phyloP scores from a whole-genome alignment of 176 grass and related monocot species.

The Aechmea fasciata region DNA sequence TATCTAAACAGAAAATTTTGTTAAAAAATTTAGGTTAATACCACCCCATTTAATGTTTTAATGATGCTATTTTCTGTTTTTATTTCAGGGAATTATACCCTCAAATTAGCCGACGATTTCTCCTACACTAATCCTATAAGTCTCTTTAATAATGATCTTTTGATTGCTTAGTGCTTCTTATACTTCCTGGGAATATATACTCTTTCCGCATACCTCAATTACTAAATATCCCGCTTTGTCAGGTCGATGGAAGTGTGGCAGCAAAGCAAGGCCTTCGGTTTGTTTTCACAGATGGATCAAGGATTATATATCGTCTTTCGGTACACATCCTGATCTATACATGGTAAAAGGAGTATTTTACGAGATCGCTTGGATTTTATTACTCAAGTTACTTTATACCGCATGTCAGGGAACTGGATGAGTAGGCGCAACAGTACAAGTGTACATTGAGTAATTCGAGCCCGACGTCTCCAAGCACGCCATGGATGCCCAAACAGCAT shows the following conservation, averaged over 20 bases:
- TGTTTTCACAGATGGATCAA: constrained; percentile 76
- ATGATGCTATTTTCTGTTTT: constrained; percentile 3
- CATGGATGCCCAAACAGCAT: constrained; percentile 57
- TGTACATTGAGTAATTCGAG: constrained; percentile 85
- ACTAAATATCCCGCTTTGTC: constrained; percentile 6
- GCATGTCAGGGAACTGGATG: constrained; percentile 73
- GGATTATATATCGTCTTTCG: constrained; percentile 83
- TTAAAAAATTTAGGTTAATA: not conserved
- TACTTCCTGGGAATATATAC: too few relatives aligned
- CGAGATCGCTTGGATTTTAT: not conserved
- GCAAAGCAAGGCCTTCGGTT: constrained; percentile 82
- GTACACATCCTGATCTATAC: constrained; percentile 24
- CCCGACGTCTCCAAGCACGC: constrained; percentile 58
- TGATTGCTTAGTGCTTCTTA: not conserved
- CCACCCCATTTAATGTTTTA: not conserved
- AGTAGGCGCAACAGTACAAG: constrained; percentile 64
- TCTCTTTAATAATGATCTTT: not conserved
- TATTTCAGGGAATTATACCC: constrained; percentile 49
- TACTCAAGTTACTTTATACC: constrained; percentile 1
- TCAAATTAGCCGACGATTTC: constrained; percentile 84
- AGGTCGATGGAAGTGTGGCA: constrained; percentile 74
- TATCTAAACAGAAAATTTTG: not conserved
- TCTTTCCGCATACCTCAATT: too few relatives aligned
- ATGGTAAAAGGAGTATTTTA: not conserved
- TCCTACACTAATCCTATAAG: constrained; percentile 69